A percentile compares a stretch with the other conserved stretches of the same genome.
Evolutionary conservation across 345 rosid species (phyloP).

Genomic region (Arabidopsis thaliana): TAIR10.1 NC_003074.8:20660501-20661000

Average conservation of each 20-base stretch:
- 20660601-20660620: not conserved
- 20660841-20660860: not conserved
- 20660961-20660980: not conserved
- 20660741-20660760: not conserved
- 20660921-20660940: not conserved
- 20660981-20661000: not conserved
- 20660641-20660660: not conserved
- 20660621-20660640: not conserved
- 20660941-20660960: not conserved
- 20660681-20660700: not conserved
- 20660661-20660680: not conserved
- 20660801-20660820: too few species aligned
- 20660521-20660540: not conserved
- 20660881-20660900: not conserved
- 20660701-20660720: not conserved
- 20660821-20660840: not conserved
- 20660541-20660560: not conserved
- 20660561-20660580: too few species aligned
- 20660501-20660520: too few species aligned
- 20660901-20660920: not conserved
- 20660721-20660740: not conserved
- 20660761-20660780: too few species aligned
- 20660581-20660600: not conserved
- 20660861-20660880: not conserved
- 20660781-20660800: too few species aligned